phyloP scores from a whole-genome alignment of 2,329 filamentous ascomycete species.

The Aspergillus awamori region DNA sequence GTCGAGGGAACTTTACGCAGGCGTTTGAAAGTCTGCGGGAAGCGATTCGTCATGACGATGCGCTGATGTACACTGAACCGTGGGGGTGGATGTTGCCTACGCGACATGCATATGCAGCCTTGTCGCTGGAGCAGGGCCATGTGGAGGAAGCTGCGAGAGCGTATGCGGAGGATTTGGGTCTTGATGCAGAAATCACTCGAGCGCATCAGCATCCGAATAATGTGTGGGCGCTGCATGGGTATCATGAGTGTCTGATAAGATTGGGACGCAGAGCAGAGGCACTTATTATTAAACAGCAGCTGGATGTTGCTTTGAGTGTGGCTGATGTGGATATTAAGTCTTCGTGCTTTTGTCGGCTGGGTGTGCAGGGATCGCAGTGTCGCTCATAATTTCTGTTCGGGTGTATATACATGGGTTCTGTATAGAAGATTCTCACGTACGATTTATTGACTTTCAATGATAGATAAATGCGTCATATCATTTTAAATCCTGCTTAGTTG shows the following conservation, averaged over 20 bases:
- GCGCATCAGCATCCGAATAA: slow-evolving; percentile 49
- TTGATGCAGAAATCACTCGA: slow-evolving; percentile 60
- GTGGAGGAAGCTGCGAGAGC: slow-evolving; percentile 57
- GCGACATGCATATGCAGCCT: slow-evolving; percentile 68
- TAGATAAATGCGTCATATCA: too few species aligned
- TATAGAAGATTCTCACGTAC: too few species aligned
- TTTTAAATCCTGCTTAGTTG: too few species aligned
- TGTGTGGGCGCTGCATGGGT: slow-evolving; percentile 5
- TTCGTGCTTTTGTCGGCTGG: slow-evolving; percentile 7
- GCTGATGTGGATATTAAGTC: slow-evolving; percentile 3
- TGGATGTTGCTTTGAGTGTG: background rate
- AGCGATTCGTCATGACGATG: slow-evolving; percentile 63
- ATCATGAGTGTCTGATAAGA: slow-evolving; percentile 3
- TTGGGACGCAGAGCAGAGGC: background rate
- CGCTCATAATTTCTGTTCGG: too few species aligned
- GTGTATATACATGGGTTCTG: too few species aligned
- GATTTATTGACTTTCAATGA: too few species aligned
- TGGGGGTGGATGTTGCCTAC: slow-evolving; percentile 79
- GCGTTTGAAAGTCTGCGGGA: slow-evolving; percentile 62
- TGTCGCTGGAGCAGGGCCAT: slow-evolving; percentile 66
- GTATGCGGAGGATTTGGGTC: slow-evolving; percentile 64
- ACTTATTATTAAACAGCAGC: background rate
- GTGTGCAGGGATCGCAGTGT: background rate
- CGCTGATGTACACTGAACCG: slow-evolving; percentile 69
- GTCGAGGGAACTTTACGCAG: slow-evolving; percentile 44